Conservation (phyloP, 306 rosid species). For the Gastrolobium villosum region DNA sequence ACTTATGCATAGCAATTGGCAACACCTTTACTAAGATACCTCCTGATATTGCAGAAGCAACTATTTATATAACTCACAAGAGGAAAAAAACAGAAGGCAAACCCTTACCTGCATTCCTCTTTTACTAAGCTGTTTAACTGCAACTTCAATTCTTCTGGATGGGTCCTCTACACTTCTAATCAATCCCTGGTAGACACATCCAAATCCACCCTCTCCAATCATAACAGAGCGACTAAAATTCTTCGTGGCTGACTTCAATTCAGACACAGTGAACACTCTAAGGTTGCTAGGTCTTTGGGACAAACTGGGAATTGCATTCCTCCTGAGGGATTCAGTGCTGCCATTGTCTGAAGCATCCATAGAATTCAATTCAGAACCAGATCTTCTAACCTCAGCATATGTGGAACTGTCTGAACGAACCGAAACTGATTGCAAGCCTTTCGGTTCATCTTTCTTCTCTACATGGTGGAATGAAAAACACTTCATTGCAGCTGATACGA, state of each 20-base stretch:
- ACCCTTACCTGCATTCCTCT: slow-evolving; percentile 86
- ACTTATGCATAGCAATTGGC: neutral
- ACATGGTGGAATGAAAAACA: slow-evolving; percentile 69
- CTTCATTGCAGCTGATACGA: slow-evolving; percentile 63
- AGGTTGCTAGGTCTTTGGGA: slow-evolving; percentile 90
- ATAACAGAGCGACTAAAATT: slow-evolving; percentile 84
- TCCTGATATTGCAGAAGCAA: neutral
- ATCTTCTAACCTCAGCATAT: slow-evolving; percentile 62
- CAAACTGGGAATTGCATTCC: slow-evolving; percentile 66
- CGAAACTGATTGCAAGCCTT: slow-evolving; percentile 53
- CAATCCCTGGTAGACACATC: slow-evolving; percentile 81
- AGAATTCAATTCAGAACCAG: slow-evolving; percentile 76
- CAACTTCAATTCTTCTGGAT: slow-evolving; percentile 75
- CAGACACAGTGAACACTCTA: slow-evolving; percentile 77
- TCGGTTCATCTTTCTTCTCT: slow-evolving; percentile 73
- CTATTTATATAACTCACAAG: neutral
- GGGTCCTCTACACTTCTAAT: slow-evolving; percentile 76
- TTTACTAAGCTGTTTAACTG: slow-evolving; percentile 91
- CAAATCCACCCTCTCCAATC: slow-evolving; percentile 99
- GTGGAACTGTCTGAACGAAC: slow-evolving; percentile 57
- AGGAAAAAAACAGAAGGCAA: slow-evolving; percentile 33
- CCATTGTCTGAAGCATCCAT: slow-evolving; percentile 69
- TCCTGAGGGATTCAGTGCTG: slow-evolving; percentile 77
- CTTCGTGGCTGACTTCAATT: slow-evolving; percentile 84
- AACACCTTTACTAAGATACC: slow-evolving; percentile 27